Conservation (phyloP, 2,329 filamentous ascomycete genomes). For the Epichloe aotearoae region DNA sequence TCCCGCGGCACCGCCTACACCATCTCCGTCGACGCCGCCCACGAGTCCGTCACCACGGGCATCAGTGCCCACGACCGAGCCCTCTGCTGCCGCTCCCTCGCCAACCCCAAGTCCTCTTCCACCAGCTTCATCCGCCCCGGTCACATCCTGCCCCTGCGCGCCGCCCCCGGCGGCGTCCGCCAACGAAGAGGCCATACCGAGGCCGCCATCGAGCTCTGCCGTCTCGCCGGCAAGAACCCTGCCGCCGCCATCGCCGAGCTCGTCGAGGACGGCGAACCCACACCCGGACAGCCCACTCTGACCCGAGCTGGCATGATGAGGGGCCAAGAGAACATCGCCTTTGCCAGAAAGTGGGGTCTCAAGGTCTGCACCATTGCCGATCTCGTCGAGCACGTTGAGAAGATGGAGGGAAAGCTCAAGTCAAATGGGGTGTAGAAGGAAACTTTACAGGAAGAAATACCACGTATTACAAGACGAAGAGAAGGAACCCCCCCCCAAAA, state of each 20-base stretch:
- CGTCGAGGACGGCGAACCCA: slow-evolving; percentile 69
- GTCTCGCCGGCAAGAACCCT: slow-evolving; percentile 61
- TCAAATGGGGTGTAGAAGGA: slow-evolving; percentile 18
- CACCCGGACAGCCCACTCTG: slow-evolving; percentile 53
- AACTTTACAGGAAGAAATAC: not conserved
- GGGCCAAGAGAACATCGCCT: slow-evolving; percentile 73
- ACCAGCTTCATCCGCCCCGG: slow-evolving; percentile 67
- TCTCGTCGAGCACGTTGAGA: slow-evolving; percentile 66
- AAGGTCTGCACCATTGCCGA: slow-evolving; percentile 95
- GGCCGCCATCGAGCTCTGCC: slow-evolving; percentile 81
- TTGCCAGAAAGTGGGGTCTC: slow-evolving; percentile 78
- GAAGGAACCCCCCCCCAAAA: not conserved
- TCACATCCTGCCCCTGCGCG: slow-evolving; percentile 77
- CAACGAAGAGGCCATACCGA: slow-evolving; percentile 81
- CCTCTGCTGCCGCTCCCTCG: slow-evolving; percentile 67
- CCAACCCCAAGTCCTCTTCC: slow-evolving; percentile 44
- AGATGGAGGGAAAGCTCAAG: slow-evolving; percentile 49
- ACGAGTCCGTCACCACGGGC: slow-evolving; percentile 67
- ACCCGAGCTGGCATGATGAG: slow-evolving; percentile 76
- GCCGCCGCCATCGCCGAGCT: slow-evolving; percentile 85
- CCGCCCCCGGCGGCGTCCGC: slow-evolving; percentile 66
- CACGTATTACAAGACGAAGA: not conserved
- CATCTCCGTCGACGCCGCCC: slow-evolving; percentile 68
- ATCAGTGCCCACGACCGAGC: slow-evolving; percentile 83
- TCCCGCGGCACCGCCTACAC: slow-evolving; percentile 89